A percentile compares a stretch with the other conserved stretches of the same genome.
phyloP scores from a whole-genome alignment of 208 protist genomes.

The Trypanosoma melophagium region DNA sequence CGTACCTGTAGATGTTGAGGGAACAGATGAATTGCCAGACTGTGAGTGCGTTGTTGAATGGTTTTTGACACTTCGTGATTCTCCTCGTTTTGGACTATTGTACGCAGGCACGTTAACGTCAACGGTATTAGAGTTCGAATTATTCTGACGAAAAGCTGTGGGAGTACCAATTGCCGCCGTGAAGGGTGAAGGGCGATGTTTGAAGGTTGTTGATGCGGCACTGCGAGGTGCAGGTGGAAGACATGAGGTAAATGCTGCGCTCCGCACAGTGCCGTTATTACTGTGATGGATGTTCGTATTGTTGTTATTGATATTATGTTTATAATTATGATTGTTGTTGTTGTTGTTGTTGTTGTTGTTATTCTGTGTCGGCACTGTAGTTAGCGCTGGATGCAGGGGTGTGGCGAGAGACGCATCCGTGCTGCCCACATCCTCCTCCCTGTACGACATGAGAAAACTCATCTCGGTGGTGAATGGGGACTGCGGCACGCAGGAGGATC shows the following conservation, averaged over 20 bases:
- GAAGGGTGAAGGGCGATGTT: not conserved
- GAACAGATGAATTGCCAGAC: not conserved
- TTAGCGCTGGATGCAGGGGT: not conserved
- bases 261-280: not conserved
- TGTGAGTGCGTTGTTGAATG: not conserved
- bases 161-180: not conserved
- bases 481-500: slow-evolving; percentile 34
- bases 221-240: not conserved
- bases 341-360: not conserved
- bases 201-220: not conserved
- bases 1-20: not conserved
- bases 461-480: slow-evolving; percentile 40
- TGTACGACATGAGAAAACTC: slow-evolving; percentile 68
- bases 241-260: not conserved
- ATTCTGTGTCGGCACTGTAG: not conserved
- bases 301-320: not conserved
- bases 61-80: not conserved
- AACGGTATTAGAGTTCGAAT: too few species aligned
- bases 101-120: not conserved
- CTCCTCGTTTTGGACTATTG: not conserved
- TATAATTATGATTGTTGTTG: too few species aligned
- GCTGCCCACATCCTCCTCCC: slow-evolving; percentile 18
- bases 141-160: not conserved
- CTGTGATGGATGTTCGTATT: not conserved
- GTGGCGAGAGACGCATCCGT: not conserved